Evolutionary conservation across 2,329 filamentous ascomycete genomes (phyloP).

Genomic region (Trichoderma lentiforme): DNA sequence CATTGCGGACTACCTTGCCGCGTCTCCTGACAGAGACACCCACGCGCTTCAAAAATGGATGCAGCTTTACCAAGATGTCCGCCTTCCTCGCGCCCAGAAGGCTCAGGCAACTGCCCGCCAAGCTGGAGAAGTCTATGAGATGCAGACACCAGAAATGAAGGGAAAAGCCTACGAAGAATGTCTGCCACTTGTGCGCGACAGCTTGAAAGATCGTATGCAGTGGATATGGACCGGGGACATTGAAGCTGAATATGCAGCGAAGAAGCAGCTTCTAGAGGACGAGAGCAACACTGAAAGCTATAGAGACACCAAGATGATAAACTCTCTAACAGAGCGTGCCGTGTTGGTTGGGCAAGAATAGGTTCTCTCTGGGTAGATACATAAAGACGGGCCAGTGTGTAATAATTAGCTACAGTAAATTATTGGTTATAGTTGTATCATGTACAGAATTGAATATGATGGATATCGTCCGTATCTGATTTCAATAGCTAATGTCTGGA

Average conservation of each 20-base stretch:
- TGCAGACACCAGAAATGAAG: slow-evolving; percentile 8
- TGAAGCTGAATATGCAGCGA: slow-evolving; percentile 4
- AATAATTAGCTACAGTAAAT: not conserved
- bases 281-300: no score
- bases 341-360: not conserved
- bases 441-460: not conserved
- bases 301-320: not conserved
- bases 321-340: not conserved
- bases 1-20: not conserved
- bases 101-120: slow-evolving; percentile 11
- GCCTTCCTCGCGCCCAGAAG: slow-evolving; percentile 10
- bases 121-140: slow-evolving; percentile 3
- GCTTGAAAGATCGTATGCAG: slow-evolving; percentile 5
- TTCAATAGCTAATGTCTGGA: not conserved
- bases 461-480: not conserved
- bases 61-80: slow-evolving; percentile 1
- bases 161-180: not conserved
- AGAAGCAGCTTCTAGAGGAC: not conserved
- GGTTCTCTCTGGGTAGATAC: not conserved
- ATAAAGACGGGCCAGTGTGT: not conserved
- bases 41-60: not conserved
- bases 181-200: slow-evolving; percentile 1
- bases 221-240: slow-evolving; percentile 13
- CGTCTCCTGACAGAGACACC: not conserved
- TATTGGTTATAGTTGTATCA: not conserved